Base-by-base conservation (phyloP, 2,329 filamentous ascomycete genomes). In the Colletotrichum falcatum region DNA sequence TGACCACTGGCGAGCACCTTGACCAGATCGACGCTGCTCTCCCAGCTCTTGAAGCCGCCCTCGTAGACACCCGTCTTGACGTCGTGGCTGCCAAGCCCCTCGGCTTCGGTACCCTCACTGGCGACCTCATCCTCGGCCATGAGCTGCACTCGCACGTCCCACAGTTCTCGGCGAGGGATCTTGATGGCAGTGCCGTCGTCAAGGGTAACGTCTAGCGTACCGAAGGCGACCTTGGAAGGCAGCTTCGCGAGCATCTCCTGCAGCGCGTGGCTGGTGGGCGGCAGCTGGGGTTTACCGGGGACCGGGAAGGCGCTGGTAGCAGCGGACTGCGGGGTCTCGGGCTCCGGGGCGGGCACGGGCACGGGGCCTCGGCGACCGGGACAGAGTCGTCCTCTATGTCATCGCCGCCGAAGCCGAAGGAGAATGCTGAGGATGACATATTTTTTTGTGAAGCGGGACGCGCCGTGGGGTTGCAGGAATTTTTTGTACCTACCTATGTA, bases 21-120 rank as follows among this genome's bases (percentile, higher is more conserved):
- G 61, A 93, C 92, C 23, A 96, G 84, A 78, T 96, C 93, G 62
- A 94, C 85, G 70, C 91, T 94, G 81, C 93, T 95, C 82, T 96
- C 93, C 93, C 93, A 96, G 76, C 92, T 95, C 83, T 96, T 96
- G 83, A 95, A 94, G 30, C 93, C 93, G 66, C 93, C 93, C 81
- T 96, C 93, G 80, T 96, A 96, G 70, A 95, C 88, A 61, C 93
- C 93, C 65, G 92, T 92, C 79, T 90, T 92, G 73, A 96, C 90
- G 79, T 96, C 93, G 73, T 92, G 90, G 72, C 87, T 85, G 48
- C 89, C 90, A 44, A 94, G 83, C 1, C 87, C 86, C 63, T 87
- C 83, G 48, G 74, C 86, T 61, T 86, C 83, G 26, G 74, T 73
- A 20, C 69, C 65, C 73, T 83, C 80, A 18, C 78, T 74, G 20